Base-by-base conservation (phyloP, 805 yeast species). In the Limtongia smithiae region DNA sequence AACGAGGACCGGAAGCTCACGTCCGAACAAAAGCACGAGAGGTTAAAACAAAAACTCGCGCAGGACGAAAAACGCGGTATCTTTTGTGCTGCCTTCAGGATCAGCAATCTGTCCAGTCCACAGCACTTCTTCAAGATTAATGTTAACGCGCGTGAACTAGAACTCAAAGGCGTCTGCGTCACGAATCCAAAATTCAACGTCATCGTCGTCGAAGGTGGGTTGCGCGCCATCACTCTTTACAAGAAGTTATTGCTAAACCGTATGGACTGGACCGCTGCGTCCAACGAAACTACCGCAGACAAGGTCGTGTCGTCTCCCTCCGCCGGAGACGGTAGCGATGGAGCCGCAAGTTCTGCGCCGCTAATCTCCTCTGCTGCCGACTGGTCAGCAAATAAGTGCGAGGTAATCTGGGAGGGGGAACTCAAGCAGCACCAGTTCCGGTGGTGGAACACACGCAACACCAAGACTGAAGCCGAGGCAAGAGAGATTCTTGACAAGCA, bases 171-270 rank as follows among this genome's bases (percentile, higher is more conserved):
- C 0, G 71, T 79, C 22, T 57, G 66, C 3, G 46, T 72, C 3
- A 44, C 63, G 37, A 55, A 60, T 30, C 58, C 64, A 1, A 45
- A 50, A 6, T 75, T 79, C 53, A 78, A 78, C 34, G 61, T 90
- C 35, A 74, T 91, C 0, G 71, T 91, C 2, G 83, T 80, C 1
- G 91, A 86, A 59, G 97, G 97, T 0, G 82, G 84, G 0, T 76
- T 70, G 28, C 80, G 80, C 53, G 71, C 80, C 32, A 67, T 85
- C 20, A 72, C 71, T n/a, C 78, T 78, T 58, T 89, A 79, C 65
- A 79, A 79, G 45, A 80, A 78, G 53, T 69, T 89, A 41, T 59
- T 89, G 60, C 62, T 72, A 42, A 69, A 70, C 32, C 71, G 96
- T 48, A 83, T 87, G 46, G 71, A 77, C 32, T 90, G 96, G 97